Base-by-base conservation (phyloP, 1,284 basidiomycete genomes). In the Sanguinoderma infundibulare region DNA sequence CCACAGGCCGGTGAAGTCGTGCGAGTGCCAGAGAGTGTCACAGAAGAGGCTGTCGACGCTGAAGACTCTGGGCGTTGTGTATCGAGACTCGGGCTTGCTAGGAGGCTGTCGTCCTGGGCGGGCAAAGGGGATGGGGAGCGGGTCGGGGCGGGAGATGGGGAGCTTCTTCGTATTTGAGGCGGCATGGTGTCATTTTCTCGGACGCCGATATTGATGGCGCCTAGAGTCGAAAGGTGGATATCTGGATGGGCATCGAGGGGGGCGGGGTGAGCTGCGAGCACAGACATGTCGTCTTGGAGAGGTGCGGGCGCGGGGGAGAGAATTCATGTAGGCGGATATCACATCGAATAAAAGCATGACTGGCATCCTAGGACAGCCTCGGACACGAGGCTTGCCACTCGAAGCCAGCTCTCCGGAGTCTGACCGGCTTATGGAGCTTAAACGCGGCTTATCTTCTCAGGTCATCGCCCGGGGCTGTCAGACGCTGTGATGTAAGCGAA, bases 111-210 rank as follows among this genome's bases (percentile, higher is more conserved):
- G 14, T 46, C 12, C 6, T 46, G 42, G 15, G 42, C 24, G 24
- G 5, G 24, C 28, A 15, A 26, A 15, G 42, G 42, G 24, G 42
- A 46, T 20, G 42, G 42, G 42, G 42, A 0, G 5, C 42, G 42
- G 14, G 42, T 26, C 8, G 24, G 42, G 24, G 14, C 24, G 5
- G 42, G 42, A 12, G 42, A 46, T 46, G 42, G 42, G 26, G 20
- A 51, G 3, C 36, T 42, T 51, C 35, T 38, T 57, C 42, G 42
- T 46, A 46, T 46, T 46, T 46, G 12, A 46, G 42, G 42, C n/a
- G n/a, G n/a, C 42, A 46, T 26, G 24, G 24, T 22, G 5, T 15
- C 12, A 46, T 6, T 17, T 28, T 38, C 35, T 7, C 35, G 22
- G 38, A 50, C 17, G 20, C n/a, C 57, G 15, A 28, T 5, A 39